Evolutionary conservation across 2,329 filamentous ascomycete species (phyloP), one percentile per base, ranked within the genome.

Genomic region (Arachnopeziza araneosa): DNA sequence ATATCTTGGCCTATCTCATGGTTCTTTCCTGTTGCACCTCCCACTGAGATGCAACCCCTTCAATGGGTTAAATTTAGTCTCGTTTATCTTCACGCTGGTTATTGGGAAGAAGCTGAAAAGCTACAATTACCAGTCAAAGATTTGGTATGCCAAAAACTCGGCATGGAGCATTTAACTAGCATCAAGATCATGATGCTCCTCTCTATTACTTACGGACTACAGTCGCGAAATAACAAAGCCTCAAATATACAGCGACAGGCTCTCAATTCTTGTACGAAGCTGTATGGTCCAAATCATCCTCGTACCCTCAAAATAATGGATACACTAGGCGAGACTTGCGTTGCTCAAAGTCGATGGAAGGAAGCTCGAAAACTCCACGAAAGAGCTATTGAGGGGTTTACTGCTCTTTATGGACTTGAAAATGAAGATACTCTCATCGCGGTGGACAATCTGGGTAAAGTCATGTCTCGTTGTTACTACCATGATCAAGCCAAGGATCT

Each of bases 261-360:
- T 12, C 50, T 71, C 6, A 17, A 68, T 21, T 61, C 60, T 32
- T 69, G 66, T 53, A 49, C 59, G 9, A 59, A 54, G 1, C 55
- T 60, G 26, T 59, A 70, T 12, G 70, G 72, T 10, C 57, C 54
- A 24, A 54, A 64, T 57, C 62, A 74, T 60, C 60, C 64, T 22
- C 53, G 61, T 24, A 73, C 71, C 8, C 61, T 73, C 12, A 67
- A 62, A 26, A 62, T 67, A 1, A 72, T 67, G 61, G 65, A 69
- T 48, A 62, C 26, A 2, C 59, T 73, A 17, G 72, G 67, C 2
- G 36, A 54, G 14, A 66, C 59, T 21, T 53, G 53, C 9, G 63
- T 56, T 19, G 58, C 59, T 17, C 68, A 70, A 57, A 69, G 70
- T 14, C 62, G 67, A 23, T 64, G 63, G 23, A 64, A 30, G n/a